Conservation (phyloP, 345 rosid species). For the Eucalyptus curtisii region DNA sequence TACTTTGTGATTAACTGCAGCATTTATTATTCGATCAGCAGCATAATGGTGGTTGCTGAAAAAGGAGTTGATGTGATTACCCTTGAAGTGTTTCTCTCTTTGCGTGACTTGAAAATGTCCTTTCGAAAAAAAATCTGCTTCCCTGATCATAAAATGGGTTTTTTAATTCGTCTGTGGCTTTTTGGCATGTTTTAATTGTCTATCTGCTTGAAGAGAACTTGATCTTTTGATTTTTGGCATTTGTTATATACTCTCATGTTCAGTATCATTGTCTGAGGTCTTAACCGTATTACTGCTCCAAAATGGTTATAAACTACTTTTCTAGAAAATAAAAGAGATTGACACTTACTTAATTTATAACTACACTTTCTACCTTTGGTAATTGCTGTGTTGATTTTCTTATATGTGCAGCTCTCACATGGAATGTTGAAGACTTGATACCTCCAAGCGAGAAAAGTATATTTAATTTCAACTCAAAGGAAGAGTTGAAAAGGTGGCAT, state of each 20-base stretch:
- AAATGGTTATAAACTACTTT: not conserved
- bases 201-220: not conserved
- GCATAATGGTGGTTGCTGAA: not conserved
- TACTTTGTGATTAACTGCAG: not conserved
- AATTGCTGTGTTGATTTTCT: not conserved
- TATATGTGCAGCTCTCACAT: conserved; percentile 44
- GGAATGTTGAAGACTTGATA: conserved; percentile 80
- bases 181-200: not conserved
- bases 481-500: conserved; percentile 85
- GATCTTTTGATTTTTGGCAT: not conserved
- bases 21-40: not conserved
- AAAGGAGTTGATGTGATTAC: not conserved
- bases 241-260: not conserved
- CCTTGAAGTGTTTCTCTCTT: not conserved
- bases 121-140: not conserved
- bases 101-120: not conserved
- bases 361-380: not conserved
- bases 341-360: not conserved
- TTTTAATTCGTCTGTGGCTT: not conserved
- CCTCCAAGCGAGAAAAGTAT: conserved; percentile 67
- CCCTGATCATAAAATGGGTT: not conserved
- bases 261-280: not conserved
- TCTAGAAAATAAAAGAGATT: not conserved
- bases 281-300: not conserved
- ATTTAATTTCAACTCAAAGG: conserved; percentile 64